These are phyloP conservation scores for Kodamaea laetipori DNA, from an alignment of 805 yeast species.

Conservation along the genomic window DNA sequence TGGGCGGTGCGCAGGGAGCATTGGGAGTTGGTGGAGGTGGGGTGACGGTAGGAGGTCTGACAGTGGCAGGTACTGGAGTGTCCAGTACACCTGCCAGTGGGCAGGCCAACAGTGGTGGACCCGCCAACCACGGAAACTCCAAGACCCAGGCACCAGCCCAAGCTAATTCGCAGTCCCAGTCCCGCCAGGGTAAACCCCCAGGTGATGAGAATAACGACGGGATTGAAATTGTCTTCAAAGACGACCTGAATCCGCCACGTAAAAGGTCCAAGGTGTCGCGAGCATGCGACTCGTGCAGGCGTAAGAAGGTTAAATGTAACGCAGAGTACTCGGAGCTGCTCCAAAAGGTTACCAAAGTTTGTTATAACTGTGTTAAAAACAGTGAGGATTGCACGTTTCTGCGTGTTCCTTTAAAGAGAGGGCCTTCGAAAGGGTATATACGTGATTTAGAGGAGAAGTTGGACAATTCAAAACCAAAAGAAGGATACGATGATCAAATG, in stretches of 20 bases:
- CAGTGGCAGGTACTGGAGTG: background rate
- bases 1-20: background rate
- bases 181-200: no score
- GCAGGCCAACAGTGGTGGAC: no score
- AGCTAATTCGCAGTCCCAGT: no score
- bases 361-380: conserved; percentile 64
- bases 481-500: conserved; percentile 1
- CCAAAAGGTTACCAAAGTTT: conserved; percentile 50
- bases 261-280: conserved; percentile 74
- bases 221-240: conserved; percentile 6
- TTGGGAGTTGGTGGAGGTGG: background rate
- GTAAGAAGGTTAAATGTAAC: conserved; percentile 72
- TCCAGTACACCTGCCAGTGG: background rate
- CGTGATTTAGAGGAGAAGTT: conserved; percentile 43
- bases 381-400: conserved; percentile 67
- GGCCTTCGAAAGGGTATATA: conserved; percentile 76
- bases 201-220: background rate
- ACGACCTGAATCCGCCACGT: conserved; percentile 34
- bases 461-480: conserved; percentile 19
- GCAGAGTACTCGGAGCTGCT: conserved; percentile 52
- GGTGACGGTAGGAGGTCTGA: background rate
- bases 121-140: background rate
- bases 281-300: conserved; percentile 80
- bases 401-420: conserved; percentile 73
- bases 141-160: background rate